Evolutionary conservation across 768 basidiomycete species (phyloP), one percentile per base, ranked within the genome.

Genomic region (Tephrocybe sp.): DNA sequence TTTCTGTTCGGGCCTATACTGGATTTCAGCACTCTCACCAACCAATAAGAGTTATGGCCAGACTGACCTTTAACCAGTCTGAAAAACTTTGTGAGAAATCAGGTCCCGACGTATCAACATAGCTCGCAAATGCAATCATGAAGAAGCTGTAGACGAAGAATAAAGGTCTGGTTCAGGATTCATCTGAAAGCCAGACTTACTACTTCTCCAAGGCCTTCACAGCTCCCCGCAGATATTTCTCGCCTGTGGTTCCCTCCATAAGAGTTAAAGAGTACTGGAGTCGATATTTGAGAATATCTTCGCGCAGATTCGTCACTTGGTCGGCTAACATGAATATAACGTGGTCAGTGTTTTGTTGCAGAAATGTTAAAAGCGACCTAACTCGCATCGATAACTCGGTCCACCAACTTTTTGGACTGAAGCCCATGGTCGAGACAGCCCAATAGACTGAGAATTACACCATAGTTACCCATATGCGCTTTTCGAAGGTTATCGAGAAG

Each of bases 391-490:
- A 98, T 87, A 51, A 97, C 82, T 11, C 83, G 79, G 68, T 99
- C 97, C 0, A 95, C 95, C 2, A 98, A 76, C 49, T 74, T 83
- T 73, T 99, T 99, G n/a, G 85, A 80, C 58, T 82, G 80, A 31
- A 85, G 68, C 0, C 97, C 97, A 47, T 87, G 77, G 57, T 98
- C 97, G 41, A 99, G 69, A 59, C 87, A 93, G n/a, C 95, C 95
- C 5, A 98, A 75, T 40, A 99, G 76, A 62, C 92, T 92, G 26
- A 98, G 79, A 35, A 99, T 86, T 36, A 95, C 74, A 44, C 92
- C 84, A 63, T 97, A 99, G 58, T 89, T 93, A 39, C 97, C 97
- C 75, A 87, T 82, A 56, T 96, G 82, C 1, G 95, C 95, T 61
- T 88, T 95, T 40, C 92, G 84, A 12, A 97, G 73, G 60, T 85